These are phyloP conservation scores for Pestalotiopsis fici DNA, from an alignment of 2,329 filamentous ascomycete species.

Conservation along the genomic window DNA sequence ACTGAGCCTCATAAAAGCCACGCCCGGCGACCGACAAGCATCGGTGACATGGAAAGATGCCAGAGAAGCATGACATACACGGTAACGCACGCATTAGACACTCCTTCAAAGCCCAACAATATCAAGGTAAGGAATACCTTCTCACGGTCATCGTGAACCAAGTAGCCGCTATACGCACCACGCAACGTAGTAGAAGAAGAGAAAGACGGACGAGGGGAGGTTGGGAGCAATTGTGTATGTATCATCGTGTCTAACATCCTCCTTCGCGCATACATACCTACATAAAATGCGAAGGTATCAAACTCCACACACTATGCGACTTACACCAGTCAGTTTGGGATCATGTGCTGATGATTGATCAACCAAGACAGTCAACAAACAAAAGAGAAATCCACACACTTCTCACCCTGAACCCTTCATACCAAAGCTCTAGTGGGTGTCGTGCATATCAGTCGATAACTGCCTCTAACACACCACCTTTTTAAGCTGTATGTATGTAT, in stretches of 20 bases:
- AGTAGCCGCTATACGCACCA: not conserved
- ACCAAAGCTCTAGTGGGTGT: not conserved
- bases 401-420: not conserved
- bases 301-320: not conserved
- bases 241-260: not conserved
- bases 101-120: not conserved
- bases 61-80: not conserved
- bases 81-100: not conserved
- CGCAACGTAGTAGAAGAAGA: not conserved
- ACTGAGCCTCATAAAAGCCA: conserved; percentile 10
- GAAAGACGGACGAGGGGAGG: not conserved
- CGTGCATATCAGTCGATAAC: not conserved
- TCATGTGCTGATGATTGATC: not conserved
- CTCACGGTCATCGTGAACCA: not conserved
- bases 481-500: not conserved
- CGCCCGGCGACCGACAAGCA: not conserved
- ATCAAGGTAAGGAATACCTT: not conserved
- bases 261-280: not conserved
- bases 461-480: not conserved
- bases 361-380: not conserved
- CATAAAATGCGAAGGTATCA: not conserved
- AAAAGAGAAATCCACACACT: not conserved
- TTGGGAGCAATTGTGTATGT: not conserved
- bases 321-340: not conserved
- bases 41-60: not conserved